A percentile compares a stretch with the other conserved stretches of the same genome.
Evolutionary conservation across 2,329 filamentous ascomycete species (phyloP).

Genomic region (Pyrenochaeta sp.): DNA sequence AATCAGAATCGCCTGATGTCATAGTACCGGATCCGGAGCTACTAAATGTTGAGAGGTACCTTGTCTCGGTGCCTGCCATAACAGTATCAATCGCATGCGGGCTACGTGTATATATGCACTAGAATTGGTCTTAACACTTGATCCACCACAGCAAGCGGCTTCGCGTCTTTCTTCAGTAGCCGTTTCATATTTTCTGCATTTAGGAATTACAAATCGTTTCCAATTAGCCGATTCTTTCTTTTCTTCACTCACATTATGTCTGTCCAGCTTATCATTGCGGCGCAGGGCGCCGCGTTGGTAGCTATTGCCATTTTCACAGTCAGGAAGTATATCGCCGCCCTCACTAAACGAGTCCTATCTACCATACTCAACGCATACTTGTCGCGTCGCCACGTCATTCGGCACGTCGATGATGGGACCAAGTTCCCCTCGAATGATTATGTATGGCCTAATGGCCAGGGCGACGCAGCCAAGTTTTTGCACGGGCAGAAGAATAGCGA

Average conservation of each 20-base stretch:
- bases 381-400: neutral
- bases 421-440: constrained; percentile 13
- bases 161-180: neutral
- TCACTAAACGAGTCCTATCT: neutral
- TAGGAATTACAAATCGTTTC: neutral
- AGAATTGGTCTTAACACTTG: neutral
- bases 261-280: neutral
- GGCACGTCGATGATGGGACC: constrained; percentile 1
- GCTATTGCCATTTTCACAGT: neutral
- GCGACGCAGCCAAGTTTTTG: constrained; percentile 53
- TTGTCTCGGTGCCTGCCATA: neutral
- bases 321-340: neutral
- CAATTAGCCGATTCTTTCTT: neutral
- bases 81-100: neutral
- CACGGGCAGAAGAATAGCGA: constrained; percentile 43
- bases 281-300: neutral
- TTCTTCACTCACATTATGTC: neutral
- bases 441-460: constrained; percentile 28
- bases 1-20: neutral
- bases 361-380: neutral
- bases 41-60: neutral
- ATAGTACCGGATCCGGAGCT: constrained; percentile 1
- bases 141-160: neutral
- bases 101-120: neutral
- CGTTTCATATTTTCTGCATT: neutral